A percentile compares a stretch with the other conserved stretches of the same genome.
Conservation (phyloP, 108 stramenopile species). For the Skeletonema grethae region DNA sequence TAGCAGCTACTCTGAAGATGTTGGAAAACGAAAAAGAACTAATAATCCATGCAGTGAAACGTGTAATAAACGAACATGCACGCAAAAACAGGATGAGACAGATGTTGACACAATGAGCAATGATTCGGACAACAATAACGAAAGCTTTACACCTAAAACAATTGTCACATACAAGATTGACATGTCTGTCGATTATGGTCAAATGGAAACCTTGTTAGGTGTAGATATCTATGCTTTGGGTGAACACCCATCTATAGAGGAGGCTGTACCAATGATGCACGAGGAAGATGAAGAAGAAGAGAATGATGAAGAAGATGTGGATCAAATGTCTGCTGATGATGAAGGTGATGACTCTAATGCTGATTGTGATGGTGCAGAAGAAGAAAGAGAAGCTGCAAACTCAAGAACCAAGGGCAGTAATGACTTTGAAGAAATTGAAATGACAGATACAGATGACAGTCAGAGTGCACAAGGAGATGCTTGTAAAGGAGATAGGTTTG, state of each 20-base stretch:
- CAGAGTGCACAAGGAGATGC: background rate
- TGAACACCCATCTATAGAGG: conserved; percentile 49
- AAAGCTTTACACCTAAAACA: conserved; percentile 24
- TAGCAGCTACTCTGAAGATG: background rate
- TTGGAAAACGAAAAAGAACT: background rate
- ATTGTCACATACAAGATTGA: conserved; percentile 73
- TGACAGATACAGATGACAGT: conserved; percentile 7
- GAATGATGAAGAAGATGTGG: conserved; percentile 45
- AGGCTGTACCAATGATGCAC: conserved; percentile 58
- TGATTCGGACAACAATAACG: conserved; percentile 1
- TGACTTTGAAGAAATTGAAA: conserved; percentile 19
- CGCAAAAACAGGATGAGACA: conserved; percentile 8
- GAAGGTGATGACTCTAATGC: conserved; percentile 11
- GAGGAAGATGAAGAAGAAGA: conserved; percentile 47
- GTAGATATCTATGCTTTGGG: conserved; percentile 59
- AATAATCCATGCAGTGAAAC: background rate
- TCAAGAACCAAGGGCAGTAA: background rate
- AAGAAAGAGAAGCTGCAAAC: background rate
- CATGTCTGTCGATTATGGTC: conserved; percentile 58
- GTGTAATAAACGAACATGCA: conserved; percentile 6
- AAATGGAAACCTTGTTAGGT: conserved; percentile 53
- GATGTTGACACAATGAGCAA: conserved; percentile 23
- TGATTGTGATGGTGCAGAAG: background rate
- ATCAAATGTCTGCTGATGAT: conserved; percentile 16
- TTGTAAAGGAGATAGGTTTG: conserved; percentile 53